A percentile compares a stretch with the other conserved stretches of the same genome.
Conservation (phyloP, 2,329 filamentous ascomycete genomes). For the Fusarium devonianum region DNA sequence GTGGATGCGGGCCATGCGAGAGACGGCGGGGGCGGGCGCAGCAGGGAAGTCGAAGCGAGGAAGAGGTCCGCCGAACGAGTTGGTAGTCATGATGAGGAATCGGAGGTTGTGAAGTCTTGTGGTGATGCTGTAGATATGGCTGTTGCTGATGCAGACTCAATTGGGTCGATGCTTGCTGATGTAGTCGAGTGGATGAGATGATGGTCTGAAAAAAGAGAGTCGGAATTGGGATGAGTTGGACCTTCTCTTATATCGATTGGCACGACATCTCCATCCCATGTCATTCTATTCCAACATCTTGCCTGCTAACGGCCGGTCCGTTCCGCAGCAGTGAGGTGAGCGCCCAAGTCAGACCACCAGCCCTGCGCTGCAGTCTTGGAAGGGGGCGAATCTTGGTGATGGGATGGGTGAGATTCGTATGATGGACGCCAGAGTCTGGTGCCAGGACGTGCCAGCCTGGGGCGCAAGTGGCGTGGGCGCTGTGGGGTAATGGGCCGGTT, state of each 20-base stretch:
- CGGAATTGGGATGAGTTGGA: not conserved
- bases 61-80: constrained; percentile 34
- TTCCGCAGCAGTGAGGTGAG: constrained; percentile 7
- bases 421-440: constrained; percentile 16
- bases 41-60: constrained; percentile 33
- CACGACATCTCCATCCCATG: constrained; percentile 7
- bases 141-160: not conserved
- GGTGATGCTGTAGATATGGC: not conserved
- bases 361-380: constrained; percentile 4
- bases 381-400: constrained; percentile 6
- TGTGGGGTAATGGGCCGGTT: constrained; percentile 22
- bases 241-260: constrained; percentile 24
- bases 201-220: not conserved
- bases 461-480: constrained; percentile 27
- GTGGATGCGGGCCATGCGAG: constrained; percentile 27
- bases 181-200: constrained; percentile 5
- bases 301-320: constrained; percentile 2
- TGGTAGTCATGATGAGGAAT: constrained; percentile 26
- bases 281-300: not conserved
- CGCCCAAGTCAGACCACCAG: constrained; percentile 20
- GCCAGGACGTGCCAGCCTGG: constrained; percentile 7
- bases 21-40: constrained; percentile 6
- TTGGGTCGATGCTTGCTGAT: not conserved
- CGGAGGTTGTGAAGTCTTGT: not conserved
- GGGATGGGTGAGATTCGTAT: constrained; percentile 14